Evolutionary conservation across 2,329 filamentous ascomycete genomes (phyloP).

Genomic region (Fusarium liriodendri): DNA sequence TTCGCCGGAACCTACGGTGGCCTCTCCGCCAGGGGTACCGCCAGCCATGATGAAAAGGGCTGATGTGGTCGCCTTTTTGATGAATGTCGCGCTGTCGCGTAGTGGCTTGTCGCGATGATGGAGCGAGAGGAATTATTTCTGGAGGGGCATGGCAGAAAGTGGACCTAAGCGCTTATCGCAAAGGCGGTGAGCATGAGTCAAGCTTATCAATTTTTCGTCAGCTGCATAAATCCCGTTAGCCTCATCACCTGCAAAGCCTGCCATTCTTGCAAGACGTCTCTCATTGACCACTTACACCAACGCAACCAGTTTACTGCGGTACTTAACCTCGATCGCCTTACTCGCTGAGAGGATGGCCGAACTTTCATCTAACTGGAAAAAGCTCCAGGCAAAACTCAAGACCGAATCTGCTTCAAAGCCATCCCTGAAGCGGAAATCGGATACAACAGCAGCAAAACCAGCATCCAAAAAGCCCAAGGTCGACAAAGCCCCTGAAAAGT

Average conservation of each 20-base stretch:
- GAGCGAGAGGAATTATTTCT: slow-evolving; percentile 28
- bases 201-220: slow-evolving; percentile 37
- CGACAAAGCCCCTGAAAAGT: slow-evolving; percentile 14
- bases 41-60: slow-evolving; percentile 63
- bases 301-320: not conserved
- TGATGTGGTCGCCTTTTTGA: slow-evolving; percentile 32
- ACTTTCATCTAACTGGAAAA: slow-evolving; percentile 82
- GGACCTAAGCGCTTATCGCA: slow-evolving; percentile 34
- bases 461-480: slow-evolving; percentile 46
- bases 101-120: slow-evolving; percentile 14
- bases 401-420: slow-evolving; percentile 54
- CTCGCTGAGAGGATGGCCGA: slow-evolving; percentile 50
- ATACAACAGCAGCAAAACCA: slow-evolving; percentile 41
- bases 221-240: slow-evolving; percentile 37
- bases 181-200: slow-evolving; percentile 39
- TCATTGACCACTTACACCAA: slow-evolving; percentile 9
- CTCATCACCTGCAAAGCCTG: slow-evolving; percentile 7
- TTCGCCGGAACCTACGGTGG: slow-evolving; percentile 66
- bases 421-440: slow-evolving; percentile 58
- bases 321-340: not conserved
- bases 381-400: slow-evolving; percentile 73
- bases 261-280: slow-evolving; percentile 5
- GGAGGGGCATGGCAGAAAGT: slow-evolving; percentile 46
- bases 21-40: slow-evolving; percentile 61
- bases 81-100: slow-evolving; percentile 36